Base-by-base conservation (phyloP, 148 eudicot genomes). In the Diospyros lotus region DNA sequence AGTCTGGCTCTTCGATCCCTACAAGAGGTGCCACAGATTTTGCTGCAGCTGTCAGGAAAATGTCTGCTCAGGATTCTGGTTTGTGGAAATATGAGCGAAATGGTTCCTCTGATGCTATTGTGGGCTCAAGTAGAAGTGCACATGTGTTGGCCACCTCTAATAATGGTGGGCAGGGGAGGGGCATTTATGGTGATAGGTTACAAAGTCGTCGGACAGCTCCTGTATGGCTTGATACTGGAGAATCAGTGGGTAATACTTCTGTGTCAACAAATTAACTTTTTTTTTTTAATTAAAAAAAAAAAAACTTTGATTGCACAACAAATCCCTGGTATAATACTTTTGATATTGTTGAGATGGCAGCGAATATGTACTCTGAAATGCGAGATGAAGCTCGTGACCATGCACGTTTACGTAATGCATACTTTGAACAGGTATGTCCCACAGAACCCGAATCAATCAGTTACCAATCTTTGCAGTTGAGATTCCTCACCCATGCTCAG, bases 191-290 rank as follows among this genome's bases (percentile, higher is more conserved):
- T 46, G 89, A 96, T 75, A 91, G 87, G 84, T 58, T 86, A 68
- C 91, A 80, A 76, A 77, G 77, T 73, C 93, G 87, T 74, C 91
- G 88, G 72, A 81, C 89, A 63, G 83, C 94, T 73, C 98, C 99
- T 72, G 82, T 75, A 18, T 93, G 99, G 99, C 93, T 93, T 75
- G 99, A 96, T 79, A 96, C 99, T 77, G 99, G 97, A 82, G 98
- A 93, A 75, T 86, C 97, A 74, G 97, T 96, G 50, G 99, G 99
- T 96, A 96, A 87, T 84, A 67, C 73, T 77, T 73, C 69, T 59
- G 59, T 71, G 71, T 72, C 55, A 43, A 59, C 69, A 12, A 74
- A 62, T 76, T 80, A 62, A 15, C 39, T 75, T 76, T 60, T 48
- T 78, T 69, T 56, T 28, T 28, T 28, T 28, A 28, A 28, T 28